Evolutionary conservation across 2,329 filamentous ascomycete genomes (phyloP), one percentile per base, ranked within the genome.

Genomic region (Claviceps sp.): DNA sequence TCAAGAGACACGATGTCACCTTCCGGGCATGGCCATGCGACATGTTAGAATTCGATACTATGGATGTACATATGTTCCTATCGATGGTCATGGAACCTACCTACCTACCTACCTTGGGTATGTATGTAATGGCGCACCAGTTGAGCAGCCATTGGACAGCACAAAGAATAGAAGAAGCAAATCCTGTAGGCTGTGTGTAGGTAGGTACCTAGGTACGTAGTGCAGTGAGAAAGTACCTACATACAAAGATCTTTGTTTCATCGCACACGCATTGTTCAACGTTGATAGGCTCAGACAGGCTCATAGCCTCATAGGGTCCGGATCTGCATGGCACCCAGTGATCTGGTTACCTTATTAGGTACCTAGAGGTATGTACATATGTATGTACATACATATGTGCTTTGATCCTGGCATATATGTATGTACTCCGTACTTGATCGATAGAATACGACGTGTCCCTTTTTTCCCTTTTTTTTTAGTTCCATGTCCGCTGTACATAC

Each of bases 221-320:
- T 42, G n/a, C 16, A 38, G 9, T 42, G 47, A 49, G 47, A 23
- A 40, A 47, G 34, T 13, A 36, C 3, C 3, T 23, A 23, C 22
- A 3, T 9, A 20, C 20, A 23, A n/a, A 17, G 47, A 9, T 16
- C 20, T 34, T 36, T 52, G 50, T 49, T 8, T 17, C 5, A 52
- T 45, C 23, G 22, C 36, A 22, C 11, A 42, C 11, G 36, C 40
- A n/a, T 11, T 9, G 29, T 34, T 34, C 29, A 34, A 13, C 17
- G 9, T 39, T 42, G 50, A 47, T 49, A 49, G 50, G 50, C 11
- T 37, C 16, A 17, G 46, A 45, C 49, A 46, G 46, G 50, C 22
- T 42, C 29, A 29, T 29, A 46, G 46, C 46, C 22, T 42, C 29
- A 29, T 29, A 29, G 26, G 8, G 26, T 29, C 26, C 26, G 23